A percentile compares a stretch with the other conserved stretches of the same genome.
Evolutionary conservation across 2,329 filamentous ascomycete genomes (phyloP).

Genomic region (Ustulina deusta): DNA sequence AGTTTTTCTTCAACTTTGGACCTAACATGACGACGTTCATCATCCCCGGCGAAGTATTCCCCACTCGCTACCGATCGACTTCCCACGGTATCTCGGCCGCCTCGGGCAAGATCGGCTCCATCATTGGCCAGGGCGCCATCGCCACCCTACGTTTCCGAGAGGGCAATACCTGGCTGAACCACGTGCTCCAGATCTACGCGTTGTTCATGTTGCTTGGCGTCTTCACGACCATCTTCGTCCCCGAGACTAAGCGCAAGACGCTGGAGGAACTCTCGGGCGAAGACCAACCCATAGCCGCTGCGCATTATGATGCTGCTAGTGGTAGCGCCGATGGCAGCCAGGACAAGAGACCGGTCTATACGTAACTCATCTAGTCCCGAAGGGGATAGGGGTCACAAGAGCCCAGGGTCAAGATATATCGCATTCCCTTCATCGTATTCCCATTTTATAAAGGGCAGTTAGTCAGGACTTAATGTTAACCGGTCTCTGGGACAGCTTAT

Average conservation of each 20-base stretch:
- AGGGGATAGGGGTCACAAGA: background rate
- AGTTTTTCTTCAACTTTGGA: conserved; percentile 71
- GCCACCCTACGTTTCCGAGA: conserved; percentile 63
- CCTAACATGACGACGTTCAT: conserved; percentile 70
- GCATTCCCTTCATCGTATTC: conserved; percentile 19
- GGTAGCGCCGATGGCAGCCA: conserved; percentile 24
- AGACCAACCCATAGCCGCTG: conserved; percentile 41
- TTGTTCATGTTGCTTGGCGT: conserved; percentile 81
- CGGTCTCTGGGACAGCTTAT: background rate
- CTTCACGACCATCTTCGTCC: conserved; percentile 76
- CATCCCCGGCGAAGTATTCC: conserved; percentile 68
- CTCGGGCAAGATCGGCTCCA: conserved; percentile 66
- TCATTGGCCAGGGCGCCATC: conserved; percentile 69
- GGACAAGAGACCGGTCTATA: conserved; percentile 36
- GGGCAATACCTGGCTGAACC: conserved; percentile 77
- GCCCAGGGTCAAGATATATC: background rate
- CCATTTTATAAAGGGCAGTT: conserved; percentile 7
- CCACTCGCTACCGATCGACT: conserved; percentile 67
- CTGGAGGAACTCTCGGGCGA: conserved; percentile 71
- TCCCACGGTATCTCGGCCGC: conserved; percentile 69
- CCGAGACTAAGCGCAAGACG: conserved; percentile 80
- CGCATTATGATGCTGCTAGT: conserved; percentile 17
- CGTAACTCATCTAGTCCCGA: conserved; percentile 11
- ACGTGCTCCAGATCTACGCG: conserved; percentile 80
- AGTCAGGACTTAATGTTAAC: conserved; percentile 11